Evolutionary conservation across 31 red algal species (phyloP), one percentile per base, ranked within the genome.

Genomic region (Asparagopsis taxiformis): DNA sequence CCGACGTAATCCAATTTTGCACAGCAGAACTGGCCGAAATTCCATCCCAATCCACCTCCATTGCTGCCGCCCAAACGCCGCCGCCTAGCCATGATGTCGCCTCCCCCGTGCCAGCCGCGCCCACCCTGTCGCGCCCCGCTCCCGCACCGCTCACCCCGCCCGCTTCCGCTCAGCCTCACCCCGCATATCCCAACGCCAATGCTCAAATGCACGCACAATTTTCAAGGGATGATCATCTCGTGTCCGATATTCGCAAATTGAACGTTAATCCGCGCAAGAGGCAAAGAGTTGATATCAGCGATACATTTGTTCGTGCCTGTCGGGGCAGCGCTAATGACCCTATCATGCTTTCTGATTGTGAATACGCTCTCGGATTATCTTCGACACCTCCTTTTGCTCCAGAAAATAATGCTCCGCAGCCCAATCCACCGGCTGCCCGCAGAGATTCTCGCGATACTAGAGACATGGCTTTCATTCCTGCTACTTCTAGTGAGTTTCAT

Each of bases 231-330:
- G 80, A 85, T 30, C 68, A 25, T 56, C 41, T 85, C 2, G 80
- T 85, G 4, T 85, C 80, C 24, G 80, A 85, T 65, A 85, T 85
- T 41, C 54, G 60, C 31, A 85, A 74, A 31, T 51, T 85, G 22
- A 33, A 85, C 31, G 80, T 85, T 20, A 85, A 85, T 65, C 80
- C 80, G 21, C 68, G 80, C 16, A 85, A 85, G 36, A 33, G 80
- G 46, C 80, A 85, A 59, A 28, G 80, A 39, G 68, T 85, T n/a
- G 80, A 85, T 65, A 66, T 85, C 15, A 85, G 68, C 44, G 80
- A 85, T 38, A 57, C 80, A 4, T 85, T 85, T 62, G 34, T 85
- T 33, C 35, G 80, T n/a, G 80, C 80, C 1, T 85, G 80, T 66
- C 41, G 79, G 4, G 30, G 38, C 34, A 55, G 38, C 11, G 63